These are phyloP conservation scores for Leucosporidium scottii DNA, from an alignment of 768 basidiomycete species.

Conservation along the genomic window DNA sequence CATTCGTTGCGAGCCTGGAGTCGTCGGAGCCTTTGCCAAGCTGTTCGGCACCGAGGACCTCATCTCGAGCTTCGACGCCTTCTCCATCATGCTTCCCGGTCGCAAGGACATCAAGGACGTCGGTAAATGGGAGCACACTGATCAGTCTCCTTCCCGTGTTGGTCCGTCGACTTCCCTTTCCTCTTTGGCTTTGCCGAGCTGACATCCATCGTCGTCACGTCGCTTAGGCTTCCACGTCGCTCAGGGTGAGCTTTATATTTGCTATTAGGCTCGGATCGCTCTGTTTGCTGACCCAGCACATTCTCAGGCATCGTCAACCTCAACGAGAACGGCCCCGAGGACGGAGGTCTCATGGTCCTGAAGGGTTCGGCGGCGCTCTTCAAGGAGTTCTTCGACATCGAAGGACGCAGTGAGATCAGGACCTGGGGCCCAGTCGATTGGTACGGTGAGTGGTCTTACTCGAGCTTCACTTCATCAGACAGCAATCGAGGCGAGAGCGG, in stretches of 20 bases:
- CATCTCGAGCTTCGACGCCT: slow-evolving; percentile 35
- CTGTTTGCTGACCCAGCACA: neutral
- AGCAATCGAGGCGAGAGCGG: no score
- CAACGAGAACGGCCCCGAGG: slow-evolving; percentile 41
- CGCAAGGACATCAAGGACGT: slow-evolving; percentile 8
- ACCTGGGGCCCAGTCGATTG: neutral
- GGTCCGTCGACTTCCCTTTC: neutral
- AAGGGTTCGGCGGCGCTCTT: slow-evolving; percentile 40
- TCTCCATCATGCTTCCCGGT: slow-evolving; percentile 32
- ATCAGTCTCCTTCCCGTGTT: slow-evolving; percentile 12
- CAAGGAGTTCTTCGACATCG: slow-evolving; percentile 40
- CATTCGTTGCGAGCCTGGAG: slow-evolving; percentile 28
- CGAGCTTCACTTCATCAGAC: no score
- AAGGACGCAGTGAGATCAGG: slow-evolving; percentile 22
- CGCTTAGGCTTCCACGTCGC: neutral
- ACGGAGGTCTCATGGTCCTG: slow-evolving; percentile 45
- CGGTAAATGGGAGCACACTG: slow-evolving; percentile 20
- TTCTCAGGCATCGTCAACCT: slow-evolving; percentile 32
- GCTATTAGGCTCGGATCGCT: neutral
- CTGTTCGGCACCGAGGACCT: slow-evolving; percentile 38
- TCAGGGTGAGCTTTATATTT: neutral
- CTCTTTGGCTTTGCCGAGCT: no score
- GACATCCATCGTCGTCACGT: neutral
- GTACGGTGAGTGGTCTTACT: no score
- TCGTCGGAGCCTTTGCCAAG: slow-evolving; percentile 36